Conservation (phyloP, 768 basidiomycete genomes). For the Mycena olivaceomarginata region DNA sequence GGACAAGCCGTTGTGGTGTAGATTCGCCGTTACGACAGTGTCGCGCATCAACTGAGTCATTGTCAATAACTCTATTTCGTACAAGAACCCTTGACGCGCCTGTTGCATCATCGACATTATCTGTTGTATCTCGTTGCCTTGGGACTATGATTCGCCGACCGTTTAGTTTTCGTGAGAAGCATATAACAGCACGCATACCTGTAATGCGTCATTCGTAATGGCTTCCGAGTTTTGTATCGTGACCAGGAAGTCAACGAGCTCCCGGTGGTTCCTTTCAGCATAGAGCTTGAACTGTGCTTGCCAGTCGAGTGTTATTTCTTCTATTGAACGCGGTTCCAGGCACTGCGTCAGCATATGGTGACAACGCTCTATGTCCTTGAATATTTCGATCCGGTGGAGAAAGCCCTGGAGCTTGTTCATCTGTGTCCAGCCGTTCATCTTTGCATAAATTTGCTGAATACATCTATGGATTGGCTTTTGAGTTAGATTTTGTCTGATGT, state of each 20-base stretch:
- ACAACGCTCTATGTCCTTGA: slow-evolving; percentile 66
- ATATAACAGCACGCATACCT: slow-evolving; percentile 16
- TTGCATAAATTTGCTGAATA: slow-evolving; percentile 58
- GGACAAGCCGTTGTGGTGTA: slow-evolving; percentile 65
- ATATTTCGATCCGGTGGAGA: slow-evolving; percentile 65
- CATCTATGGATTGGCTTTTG: slow-evolving; percentile 46
- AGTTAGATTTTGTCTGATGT: not conserved
- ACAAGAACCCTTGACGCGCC: slow-evolving; percentile 50
- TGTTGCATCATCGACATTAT: slow-evolving; percentile 73
- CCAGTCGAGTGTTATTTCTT: slow-evolving; percentile 69
- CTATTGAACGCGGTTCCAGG: slow-evolving; percentile 64
- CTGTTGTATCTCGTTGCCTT: slow-evolving; percentile 56
- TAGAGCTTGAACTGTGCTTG: slow-evolving; percentile 64
- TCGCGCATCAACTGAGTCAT: slow-evolving; percentile 55
- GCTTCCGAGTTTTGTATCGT: slow-evolving; percentile 64
- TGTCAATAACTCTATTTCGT: slow-evolving; percentile 1
- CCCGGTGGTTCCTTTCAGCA: slow-evolving; percentile 62
- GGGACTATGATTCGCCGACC: slow-evolving; percentile 40
- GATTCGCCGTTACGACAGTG: slow-evolving; percentile 54
- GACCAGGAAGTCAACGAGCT: slow-evolving; percentile 64
- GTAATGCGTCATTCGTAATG: slow-evolving; percentile 55
- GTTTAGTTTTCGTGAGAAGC: not conserved
- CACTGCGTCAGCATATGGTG: slow-evolving; percentile 68
- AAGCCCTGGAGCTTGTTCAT: slow-evolving; percentile 64
- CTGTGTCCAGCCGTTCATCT: slow-evolving; percentile 66